phyloP scores from a whole-genome alignment of 495 filamentous ascomycete genomes.

The Neurospora sp. region DNA sequence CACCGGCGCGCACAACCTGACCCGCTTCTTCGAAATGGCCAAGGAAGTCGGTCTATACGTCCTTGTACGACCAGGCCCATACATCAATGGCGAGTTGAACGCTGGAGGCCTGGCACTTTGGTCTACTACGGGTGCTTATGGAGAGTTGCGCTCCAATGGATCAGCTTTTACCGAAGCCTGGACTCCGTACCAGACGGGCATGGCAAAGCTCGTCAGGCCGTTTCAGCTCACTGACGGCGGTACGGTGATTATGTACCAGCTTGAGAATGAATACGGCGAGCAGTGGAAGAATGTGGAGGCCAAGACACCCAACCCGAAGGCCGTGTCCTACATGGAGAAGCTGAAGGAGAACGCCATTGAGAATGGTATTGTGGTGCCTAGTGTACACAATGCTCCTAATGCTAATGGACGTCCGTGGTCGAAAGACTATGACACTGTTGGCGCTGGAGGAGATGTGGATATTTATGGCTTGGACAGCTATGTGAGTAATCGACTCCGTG shows the following conservation, averaged over 20 bases:
- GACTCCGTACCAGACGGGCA: conserved; percentile 40
- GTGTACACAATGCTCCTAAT: conserved; percentile 41
- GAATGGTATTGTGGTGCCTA: conserved; percentile 45
- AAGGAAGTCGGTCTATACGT: conserved; percentile 48
- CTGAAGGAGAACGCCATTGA: conserved; percentile 37
- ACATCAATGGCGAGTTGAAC: conserved; percentile 48
- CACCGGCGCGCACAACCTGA: conserved; percentile 43
- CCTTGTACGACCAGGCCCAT: conserved; percentile 50
- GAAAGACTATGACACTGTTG: conserved; percentile 31
- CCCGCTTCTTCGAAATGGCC: conserved; percentile 44
- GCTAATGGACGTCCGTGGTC: conserved; percentile 32
- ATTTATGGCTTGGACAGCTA: conserved; percentile 50
- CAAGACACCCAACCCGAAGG: conserved; percentile 37
- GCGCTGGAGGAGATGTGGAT: conserved; percentile 45
- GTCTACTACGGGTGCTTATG: conserved; percentile 53
- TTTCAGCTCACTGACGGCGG: conserved; percentile 47
- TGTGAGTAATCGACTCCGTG: neutral
- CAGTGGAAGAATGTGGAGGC: conserved; percentile 39
- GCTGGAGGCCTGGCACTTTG: conserved; percentile 52
- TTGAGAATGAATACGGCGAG: conserved; percentile 52
- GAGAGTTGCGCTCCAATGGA: conserved; percentile 46
- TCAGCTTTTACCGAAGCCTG: conserved; percentile 45
- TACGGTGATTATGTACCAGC: conserved; percentile 44
- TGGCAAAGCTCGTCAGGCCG: conserved; percentile 37
- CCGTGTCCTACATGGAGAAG: conserved; percentile 47